A percentile compares a stretch with the other conserved stretches of the same genome.
These are phyloP conservation scores for Evernia prunastri DNA, from an alignment of 495 filamentous ascomycete species.

Conservation along the genomic window DNA sequence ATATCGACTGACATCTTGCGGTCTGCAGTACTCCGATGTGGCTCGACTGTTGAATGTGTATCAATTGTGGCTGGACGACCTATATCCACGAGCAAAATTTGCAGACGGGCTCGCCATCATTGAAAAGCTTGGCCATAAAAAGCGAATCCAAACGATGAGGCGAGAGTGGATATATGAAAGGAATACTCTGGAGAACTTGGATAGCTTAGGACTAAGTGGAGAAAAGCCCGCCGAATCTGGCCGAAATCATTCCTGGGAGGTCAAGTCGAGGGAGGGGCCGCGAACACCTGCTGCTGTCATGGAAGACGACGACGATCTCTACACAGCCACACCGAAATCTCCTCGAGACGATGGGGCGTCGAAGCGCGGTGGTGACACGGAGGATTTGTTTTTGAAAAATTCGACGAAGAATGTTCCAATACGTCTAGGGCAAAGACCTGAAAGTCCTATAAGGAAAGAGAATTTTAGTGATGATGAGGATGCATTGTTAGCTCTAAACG, in stretches of 20 bases:
- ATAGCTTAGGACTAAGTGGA: neutral
- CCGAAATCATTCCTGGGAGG: neutral
- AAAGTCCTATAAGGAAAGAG: constrained; percentile 5
- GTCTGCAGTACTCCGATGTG: constrained; percentile 71
- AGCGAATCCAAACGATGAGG: constrained; percentile 62
- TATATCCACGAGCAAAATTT: constrained; percentile 93
- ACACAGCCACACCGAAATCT: constrained; percentile 9
- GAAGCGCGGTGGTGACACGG: constrained; percentile 9
- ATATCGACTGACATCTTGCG: constrained; percentile 15
- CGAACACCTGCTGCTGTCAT: neutral
- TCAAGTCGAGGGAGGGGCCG: neutral
- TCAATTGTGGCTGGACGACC: constrained; percentile 93
- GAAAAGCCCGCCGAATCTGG: neutral
- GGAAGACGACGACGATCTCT: constrained; percentile 13
- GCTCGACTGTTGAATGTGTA: constrained; percentile 80
- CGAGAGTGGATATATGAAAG: constrained; percentile 83
- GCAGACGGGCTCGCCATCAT: constrained; percentile 84
- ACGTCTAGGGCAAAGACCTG: neutral
- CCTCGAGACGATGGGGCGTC: neutral
- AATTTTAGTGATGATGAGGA: constrained; percentile 43
- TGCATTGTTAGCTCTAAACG: constrained; percentile 39
- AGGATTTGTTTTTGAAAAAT: constrained; percentile 24
- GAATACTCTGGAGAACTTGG: constrained; percentile 27
- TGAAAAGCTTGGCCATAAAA: constrained; percentile 86
- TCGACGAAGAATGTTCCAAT: constrained; percentile 14